These are phyloP conservation scores for Fusarium virguliforme DNA, from an alignment of 2,329 filamentous ascomycete genomes.

Conservation along the genomic window DNA sequence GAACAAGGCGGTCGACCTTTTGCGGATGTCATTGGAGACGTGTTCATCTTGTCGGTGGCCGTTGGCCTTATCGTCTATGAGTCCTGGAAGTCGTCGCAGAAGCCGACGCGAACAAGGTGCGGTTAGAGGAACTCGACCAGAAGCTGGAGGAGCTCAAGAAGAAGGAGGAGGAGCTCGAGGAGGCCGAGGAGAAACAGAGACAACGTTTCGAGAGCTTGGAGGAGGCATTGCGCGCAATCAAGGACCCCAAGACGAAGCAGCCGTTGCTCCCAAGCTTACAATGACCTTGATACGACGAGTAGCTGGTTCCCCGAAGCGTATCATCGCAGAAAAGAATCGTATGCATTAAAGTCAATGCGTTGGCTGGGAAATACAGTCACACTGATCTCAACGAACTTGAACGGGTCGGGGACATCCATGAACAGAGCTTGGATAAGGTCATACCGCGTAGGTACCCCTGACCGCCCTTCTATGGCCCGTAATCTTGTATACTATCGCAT, in stretches of 20 bases:
- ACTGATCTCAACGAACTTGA: not conserved
- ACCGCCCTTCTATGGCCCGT: constrained; percentile 14
- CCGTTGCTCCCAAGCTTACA: constrained; percentile 64
- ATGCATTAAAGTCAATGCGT: not conserved
- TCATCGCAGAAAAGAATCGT: not conserved
- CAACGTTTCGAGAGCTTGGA: constrained; percentile 69
- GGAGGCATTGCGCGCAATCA: constrained; percentile 66
- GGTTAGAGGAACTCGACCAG: constrained; percentile 66
- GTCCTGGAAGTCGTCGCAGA: constrained; percentile 71
- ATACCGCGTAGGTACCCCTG: constrained; percentile 13
- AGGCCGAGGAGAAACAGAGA: constrained; percentile 62
- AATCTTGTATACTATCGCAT: constrained; percentile 40
- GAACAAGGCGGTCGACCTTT: constrained; percentile 77
- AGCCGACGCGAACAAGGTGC: constrained; percentile 72
- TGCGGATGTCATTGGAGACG: constrained; percentile 76
- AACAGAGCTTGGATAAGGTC: constrained; percentile 9
- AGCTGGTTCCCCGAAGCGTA: not conserved
- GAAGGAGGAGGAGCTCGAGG: constrained; percentile 67
- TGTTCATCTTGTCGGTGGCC: constrained; percentile 75
- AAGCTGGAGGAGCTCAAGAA: constrained; percentile 66
- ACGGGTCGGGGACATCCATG: constrained; percentile 12
- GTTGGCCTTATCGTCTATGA: constrained; percentile 73
- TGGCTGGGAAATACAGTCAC: constrained; percentile 14
- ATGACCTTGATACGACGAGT: constrained; percentile 15
- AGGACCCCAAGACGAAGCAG: constrained; percentile 71